Evolutionary conservation across 1,284 basidiomycete species (phyloP), one percentile per base, ranked within the genome.

Genomic region (Heterobasidion irregulare): DNA sequence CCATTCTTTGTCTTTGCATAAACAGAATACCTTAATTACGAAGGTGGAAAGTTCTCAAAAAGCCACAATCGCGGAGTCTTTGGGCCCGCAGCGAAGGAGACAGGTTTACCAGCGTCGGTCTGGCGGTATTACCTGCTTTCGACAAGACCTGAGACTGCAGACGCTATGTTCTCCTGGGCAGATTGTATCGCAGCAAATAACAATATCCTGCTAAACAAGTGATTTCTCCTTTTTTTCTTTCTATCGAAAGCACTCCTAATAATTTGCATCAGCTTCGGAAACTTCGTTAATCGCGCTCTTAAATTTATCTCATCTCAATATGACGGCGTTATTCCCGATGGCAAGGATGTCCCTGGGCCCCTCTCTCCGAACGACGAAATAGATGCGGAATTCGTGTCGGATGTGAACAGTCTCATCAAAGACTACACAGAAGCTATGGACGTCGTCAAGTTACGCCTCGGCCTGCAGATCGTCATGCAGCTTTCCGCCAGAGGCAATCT

Each of bases 1-100:
- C 32, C 19, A 54, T 34, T 58, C 56, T 7, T 26, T 33, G 8
- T 8, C n/a, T 52, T 10, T n/a, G 2, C 15, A 47, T 34, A 53
- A 41, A 1, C 62, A 94, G 94, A 99, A 70, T 99, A 97, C 69
- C 78, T 99, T 57, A 98, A 98, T 68, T 99, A 99, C 70, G 97
- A 99, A 71, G 93, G 93, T 55, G 96, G 95, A 53, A 99, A 99
- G 70, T 99, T 99, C 78, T 97, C 93, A 56, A 99, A 99, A 75
- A 95, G 93, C 64, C 85, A 92, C 63, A 94, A 94, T 63, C 87
- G 98, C 57, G 97, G 97, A 57, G 97, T 99, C 1, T 99, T 99
- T 62, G 97, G 97, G 38, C 94, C 95, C 62, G 89, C 89, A 44
- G 97, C 97, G 0, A 90, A 84, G 63, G 92, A 97, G 60, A 97